These are phyloP conservation scores for Dissoconium aciculare DNA, from an alignment of 2,329 filamentous ascomycete genomes.

Conservation along the genomic window DNA sequence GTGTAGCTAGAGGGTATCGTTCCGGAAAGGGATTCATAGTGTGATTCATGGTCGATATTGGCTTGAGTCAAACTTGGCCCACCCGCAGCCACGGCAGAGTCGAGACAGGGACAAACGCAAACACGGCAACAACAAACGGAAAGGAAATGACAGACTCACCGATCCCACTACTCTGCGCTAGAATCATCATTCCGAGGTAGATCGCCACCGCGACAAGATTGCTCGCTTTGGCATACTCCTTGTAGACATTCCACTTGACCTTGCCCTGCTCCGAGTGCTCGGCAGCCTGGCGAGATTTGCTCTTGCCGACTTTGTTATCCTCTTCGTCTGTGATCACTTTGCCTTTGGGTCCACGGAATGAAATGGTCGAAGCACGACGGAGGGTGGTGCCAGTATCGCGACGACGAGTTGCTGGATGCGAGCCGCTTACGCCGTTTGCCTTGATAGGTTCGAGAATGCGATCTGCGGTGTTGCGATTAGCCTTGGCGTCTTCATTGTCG, in stretches of 20 bases:
- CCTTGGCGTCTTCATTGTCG: conserved; percentile 40
- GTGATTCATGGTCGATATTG: background rate
- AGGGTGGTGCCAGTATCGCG: conserved; percentile 60
- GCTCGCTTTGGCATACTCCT: conserved; percentile 87
- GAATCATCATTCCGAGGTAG: conserved; percentile 63
- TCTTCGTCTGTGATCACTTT: conserved; percentile 77
- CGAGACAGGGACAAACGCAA: too few relatives aligned
- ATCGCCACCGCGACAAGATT: conserved; percentile 71
- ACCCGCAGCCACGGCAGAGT: too few relatives aligned
- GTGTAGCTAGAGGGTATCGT: too few relatives aligned
- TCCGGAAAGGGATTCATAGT: too few relatives aligned
- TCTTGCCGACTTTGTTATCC: conserved; percentile 16
- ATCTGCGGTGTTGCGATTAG: too few relatives aligned
- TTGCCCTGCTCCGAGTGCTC: conserved; percentile 89
- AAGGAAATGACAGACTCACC: conserved; percentile 36
- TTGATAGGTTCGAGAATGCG: conserved; percentile 65
- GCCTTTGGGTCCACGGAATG: conserved; percentile 71
- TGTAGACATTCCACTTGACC: conserved; percentile 92
- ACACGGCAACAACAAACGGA: background rate
- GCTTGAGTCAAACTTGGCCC: too few relatives aligned
- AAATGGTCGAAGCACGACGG: conserved; percentile 79
- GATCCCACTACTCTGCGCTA: conserved; percentile 68
- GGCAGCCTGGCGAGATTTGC: conserved; percentile 50
- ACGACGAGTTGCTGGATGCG: conserved; percentile 39
- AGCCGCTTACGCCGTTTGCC: conserved; percentile 24